Evolutionary conservation across 1,284 basidiomycete genomes (phyloP).

Genomic region (Porogramme epimiltina): DNA sequence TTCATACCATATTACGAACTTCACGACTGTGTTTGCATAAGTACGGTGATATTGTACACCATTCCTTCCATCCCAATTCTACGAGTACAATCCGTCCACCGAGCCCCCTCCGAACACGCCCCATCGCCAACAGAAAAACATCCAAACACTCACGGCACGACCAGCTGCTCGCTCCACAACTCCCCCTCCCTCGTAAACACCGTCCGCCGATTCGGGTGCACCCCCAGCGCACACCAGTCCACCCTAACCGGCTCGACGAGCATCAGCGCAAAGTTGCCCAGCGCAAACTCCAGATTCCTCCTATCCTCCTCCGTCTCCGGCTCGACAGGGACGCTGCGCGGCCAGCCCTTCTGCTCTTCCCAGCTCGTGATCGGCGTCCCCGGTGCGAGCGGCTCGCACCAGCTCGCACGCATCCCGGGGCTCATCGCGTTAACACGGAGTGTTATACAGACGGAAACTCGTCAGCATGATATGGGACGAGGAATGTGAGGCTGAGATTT

Average conservation of each 20-base stretch:
- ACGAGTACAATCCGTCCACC: too few species aligned
- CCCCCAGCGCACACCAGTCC: slow-evolving; percentile 61
- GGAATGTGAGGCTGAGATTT: too few species aligned
- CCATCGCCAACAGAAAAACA: too few species aligned
- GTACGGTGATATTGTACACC: too few species aligned
- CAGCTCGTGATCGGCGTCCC: slow-evolving; percentile 51
- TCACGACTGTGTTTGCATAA: too few species aligned
- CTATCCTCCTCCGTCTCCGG: slow-evolving; percentile 45
- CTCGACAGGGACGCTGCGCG: slow-evolving; percentile 39
- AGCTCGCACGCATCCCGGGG: slow-evolving; percentile 61
- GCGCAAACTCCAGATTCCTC: slow-evolving; percentile 49
- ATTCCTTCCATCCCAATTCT: too few species aligned
- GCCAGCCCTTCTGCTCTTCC: slow-evolving; percentile 61
- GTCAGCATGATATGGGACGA: too few species aligned
- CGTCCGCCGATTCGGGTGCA: slow-evolving; percentile 56
- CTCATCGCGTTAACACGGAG: slow-evolving; percentile 57
- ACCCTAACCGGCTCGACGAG: slow-evolving; percentile 64
- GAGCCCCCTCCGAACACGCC: too few species aligned
- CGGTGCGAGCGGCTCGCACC: slow-evolving; percentile 57
- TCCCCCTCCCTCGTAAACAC: slow-evolving; percentile 43
- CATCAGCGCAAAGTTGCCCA: slow-evolving; percentile 65
- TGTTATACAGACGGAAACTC: too few species aligned
- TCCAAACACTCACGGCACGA: slow-evolving; percentile 54
- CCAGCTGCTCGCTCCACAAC: slow-evolving; percentile 53
- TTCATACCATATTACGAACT: too few species aligned